phyloP scores from a whole-genome alignment of 2,329 filamentous ascomycete genomes.

The Rhynchosporium graminicola region DNA sequence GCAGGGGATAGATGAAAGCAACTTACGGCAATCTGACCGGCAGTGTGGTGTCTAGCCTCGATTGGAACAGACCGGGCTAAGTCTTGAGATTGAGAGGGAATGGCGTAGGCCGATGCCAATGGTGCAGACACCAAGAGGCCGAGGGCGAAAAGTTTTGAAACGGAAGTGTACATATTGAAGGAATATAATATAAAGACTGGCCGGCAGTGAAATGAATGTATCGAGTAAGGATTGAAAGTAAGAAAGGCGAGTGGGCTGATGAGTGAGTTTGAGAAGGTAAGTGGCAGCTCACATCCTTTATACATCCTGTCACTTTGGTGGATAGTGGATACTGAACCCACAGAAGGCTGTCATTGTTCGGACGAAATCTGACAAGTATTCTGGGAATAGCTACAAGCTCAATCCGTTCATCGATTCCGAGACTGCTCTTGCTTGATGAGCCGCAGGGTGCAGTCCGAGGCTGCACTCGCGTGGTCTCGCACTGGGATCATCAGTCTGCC shows the following conservation, averaged over 20 bases:
- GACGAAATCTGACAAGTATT: not conserved
- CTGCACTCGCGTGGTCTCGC: slow-evolving; percentile 3
- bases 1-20: not conserved
- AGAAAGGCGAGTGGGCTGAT: slow-evolving; percentile 22
- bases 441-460: not conserved
- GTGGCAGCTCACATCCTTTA: slow-evolving; percentile 22
- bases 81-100: slow-evolving; percentile 24
- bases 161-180: slow-evolving; percentile 37
- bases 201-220: slow-evolving; percentile 37
- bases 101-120: slow-evolving; percentile 29
- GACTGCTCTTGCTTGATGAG: slow-evolving; percentile 13
- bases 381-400: not conserved
- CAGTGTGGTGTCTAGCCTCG: slow-evolving; percentile 30
- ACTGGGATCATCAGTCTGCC: not conserved
- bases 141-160: slow-evolving; percentile 34
- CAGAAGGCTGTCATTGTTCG: not conserved
- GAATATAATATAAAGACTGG: slow-evolving; percentile 34
- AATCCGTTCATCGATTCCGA: slow-evolving; percentile 8
- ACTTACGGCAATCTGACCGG: slow-evolving; percentile 29
- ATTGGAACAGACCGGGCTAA: slow-evolving; percentile 27
- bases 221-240: slow-evolving; percentile 17
- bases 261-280: slow-evolving; percentile 27
- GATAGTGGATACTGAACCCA: not conserved
- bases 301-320: slow-evolving; percentile 22
- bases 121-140: slow-evolving; percentile 37